Base-by-base conservation (phyloP, 768 basidiomycete genomes). In the Boletus tomentosulus region DNA sequence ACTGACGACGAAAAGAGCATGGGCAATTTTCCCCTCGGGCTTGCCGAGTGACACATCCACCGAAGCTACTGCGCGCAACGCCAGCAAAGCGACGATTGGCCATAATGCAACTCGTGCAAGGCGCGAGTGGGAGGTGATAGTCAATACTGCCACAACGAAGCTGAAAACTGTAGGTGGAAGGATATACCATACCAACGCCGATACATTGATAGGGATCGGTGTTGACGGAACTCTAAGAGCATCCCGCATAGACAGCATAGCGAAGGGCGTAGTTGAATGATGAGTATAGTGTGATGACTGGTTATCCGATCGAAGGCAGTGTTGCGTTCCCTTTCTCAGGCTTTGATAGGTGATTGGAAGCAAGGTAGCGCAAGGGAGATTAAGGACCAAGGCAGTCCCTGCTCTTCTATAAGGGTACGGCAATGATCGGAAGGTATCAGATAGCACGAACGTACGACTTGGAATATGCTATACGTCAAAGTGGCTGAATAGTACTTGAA, bases 91-190 rank as follows among this genome's bases (percentile, higher is more conserved):
- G 0, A 78, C 72, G 37, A 81, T 51, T 3, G 81, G 79, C 31
- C 80, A 70, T 28, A 83, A 52, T 4, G 75, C 76, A 46, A 81
- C 55, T 30, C 82, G 78, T 35, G 76, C 54, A 3, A 59, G 44
- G 27, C 72, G 71, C 1, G 82, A 82, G 16, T 69, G 63, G 0
- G 80, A 78, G 3, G 73, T 64, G 28, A 79, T 62, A 6, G 79
- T 78, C 46, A 85, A 74, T 41, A 78, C 61, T 11, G 82, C 81
- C 19, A 76, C 73, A 8, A 64, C 59, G 64, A 78, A 78, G 62
- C 78, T 80, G 55, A 71, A 71, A 28, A 77, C 42, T 1, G 77
- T 33, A 4, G 75, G 68, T 10, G 78, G 79, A n/a, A 78, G 56
- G 44, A 81, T 47, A 50, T 75, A 66, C 33, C 65, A 68, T 37